Evolutionary conservation across 2,329 filamentous ascomycete genomes (phyloP), one percentile per base, ranked within the genome.

Genomic region (Trichoderma cornu-damae): DNA sequence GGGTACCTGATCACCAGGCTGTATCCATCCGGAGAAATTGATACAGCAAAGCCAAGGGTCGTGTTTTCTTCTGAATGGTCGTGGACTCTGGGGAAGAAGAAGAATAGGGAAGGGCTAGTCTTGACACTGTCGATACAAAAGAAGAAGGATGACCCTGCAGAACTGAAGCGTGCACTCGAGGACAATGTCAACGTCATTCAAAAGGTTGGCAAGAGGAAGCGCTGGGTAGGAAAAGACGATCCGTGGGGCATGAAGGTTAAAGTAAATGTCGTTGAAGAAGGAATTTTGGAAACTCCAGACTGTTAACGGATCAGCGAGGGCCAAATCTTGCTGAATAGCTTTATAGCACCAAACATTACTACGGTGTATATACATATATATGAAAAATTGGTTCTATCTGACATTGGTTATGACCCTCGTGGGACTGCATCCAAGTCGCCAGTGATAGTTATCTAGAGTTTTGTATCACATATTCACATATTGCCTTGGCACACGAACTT

Each of bases 121-220:
- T 63, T 82, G 34, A 73, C 68, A 4, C 67, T 84, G 28, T 69
- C 67, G 6, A 70, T 80, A 6, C 68, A 68, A 26, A 72, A 73
- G 59, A 63, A 67, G 3, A 67, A 73, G 16, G 62, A 69, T 6
- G 70, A 74, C 48, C 70, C 70, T 3, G 66, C 70, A 32, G 70
- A 73, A 58, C 66, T 79, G 14, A 71, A 69, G 32, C 72, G 76
- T 37, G 70, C 70, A 2, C 66, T 77, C 5, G 66, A 71, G 18
- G 70, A 73, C 1, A 73, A 74, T 61, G 62, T 74, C 20, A 64
- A 70, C 38, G 66, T 73, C 65, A 67, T 82, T 32, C 74, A 79
- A 61, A 84, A 83, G 68, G 72, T 78, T 6, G 82, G 82, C 0
- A 85, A 85, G 73, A 79, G 75, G 68, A 85, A 84, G 72, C 75